Percentiles rank a stretch among this genome's conserved stretches.
These are phyloP conservation scores for Chlorociboria aeruginascens DNA, from an alignment of 495 filamentous ascomycete species.

Conservation along the genomic window DNA sequence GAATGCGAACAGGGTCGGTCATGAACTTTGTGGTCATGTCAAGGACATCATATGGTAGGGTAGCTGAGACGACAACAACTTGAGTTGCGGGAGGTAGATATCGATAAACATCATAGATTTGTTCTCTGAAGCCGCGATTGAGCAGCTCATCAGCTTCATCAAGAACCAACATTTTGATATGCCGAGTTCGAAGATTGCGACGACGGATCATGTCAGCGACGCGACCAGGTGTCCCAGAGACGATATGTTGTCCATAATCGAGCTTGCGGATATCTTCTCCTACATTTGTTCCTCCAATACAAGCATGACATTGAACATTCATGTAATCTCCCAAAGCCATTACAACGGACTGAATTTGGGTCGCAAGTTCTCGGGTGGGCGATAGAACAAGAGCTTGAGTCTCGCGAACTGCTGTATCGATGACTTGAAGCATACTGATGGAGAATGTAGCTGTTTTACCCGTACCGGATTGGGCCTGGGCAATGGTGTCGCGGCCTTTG, in stretches of 20 bases:
- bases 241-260: conserved; percentile 92
- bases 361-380: conserved; percentile 92
- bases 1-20: conserved; percentile 94
- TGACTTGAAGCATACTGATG: conserved; percentile 92
- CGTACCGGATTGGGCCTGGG: conserved; percentile 97
- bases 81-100: conserved; percentile 93
- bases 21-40: conserved; percentile 99
- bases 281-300: conserved; percentile 95
- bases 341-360: conserved; percentile 95
- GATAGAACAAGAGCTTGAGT: conserved; percentile 95
- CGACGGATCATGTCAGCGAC: conserved; percentile 99
- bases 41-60: conserved; percentile 92
- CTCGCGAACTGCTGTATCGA: conserved; percentile 72
- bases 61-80: conserved; percentile 95
- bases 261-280: conserved; percentile 96
- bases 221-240: conserved; percentile 89
- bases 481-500: conserved; percentile 97
- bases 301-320: conserved; percentile 98
- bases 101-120: conserved; percentile 99
- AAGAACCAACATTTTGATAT: conserved; percentile 98
- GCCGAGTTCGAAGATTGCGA: conserved; percentile 79
- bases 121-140: conserved; percentile 92
- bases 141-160: conserved; percentile 91
- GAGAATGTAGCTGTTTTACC: conserved; percentile 99
- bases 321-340: conserved; percentile 98